These are phyloP conservation scores for Pistacia atlantica DNA, from an alignment of 345 rosid species.

Conservation along the genomic window DNA sequence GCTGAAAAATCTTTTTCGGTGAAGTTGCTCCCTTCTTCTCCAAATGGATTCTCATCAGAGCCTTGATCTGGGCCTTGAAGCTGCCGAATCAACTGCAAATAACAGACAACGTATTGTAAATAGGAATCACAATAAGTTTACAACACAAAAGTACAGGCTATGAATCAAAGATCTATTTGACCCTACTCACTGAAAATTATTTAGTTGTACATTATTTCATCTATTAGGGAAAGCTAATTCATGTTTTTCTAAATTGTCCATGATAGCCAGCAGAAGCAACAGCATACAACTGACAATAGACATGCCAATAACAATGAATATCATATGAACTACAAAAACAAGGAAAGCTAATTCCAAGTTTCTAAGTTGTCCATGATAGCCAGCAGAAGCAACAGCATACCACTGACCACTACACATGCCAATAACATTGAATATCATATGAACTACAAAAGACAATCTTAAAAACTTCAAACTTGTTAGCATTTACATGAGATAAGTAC, in stretches of 20 bases:
- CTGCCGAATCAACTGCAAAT: slow-evolving; percentile 70
- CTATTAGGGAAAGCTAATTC: too few species aligned
- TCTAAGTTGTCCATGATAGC: neutral
- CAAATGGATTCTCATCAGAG: slow-evolving; percentile 95
- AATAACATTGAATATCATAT: neutral
- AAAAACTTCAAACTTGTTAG: neutral
- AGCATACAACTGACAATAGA: neutral
- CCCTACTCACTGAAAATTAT: neutral
- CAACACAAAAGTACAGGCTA: neutral
- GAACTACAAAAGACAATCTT: neutral
- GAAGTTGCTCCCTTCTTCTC: slow-evolving; percentile 73
- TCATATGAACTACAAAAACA: neutral
- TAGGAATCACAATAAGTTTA: slow-evolving; percentile 7
- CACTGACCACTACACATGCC: neutral
- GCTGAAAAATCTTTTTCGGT: slow-evolving; percentile 90
- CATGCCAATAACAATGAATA: neutral
- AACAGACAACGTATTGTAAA: slow-evolving; percentile 8
- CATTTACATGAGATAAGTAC: slow-evolving; percentile 15
- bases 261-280: neutral
- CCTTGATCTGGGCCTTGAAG: slow-evolving; percentile 91
- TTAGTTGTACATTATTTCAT: neutral
- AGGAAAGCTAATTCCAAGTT: too few species aligned
- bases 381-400: neutral
- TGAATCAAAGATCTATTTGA: neutral
- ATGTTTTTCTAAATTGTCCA: neutral